phyloP scores from a whole-genome alignment of 2,329 filamentous ascomycete species.

The Colletotrichum costaricense region DNA sequence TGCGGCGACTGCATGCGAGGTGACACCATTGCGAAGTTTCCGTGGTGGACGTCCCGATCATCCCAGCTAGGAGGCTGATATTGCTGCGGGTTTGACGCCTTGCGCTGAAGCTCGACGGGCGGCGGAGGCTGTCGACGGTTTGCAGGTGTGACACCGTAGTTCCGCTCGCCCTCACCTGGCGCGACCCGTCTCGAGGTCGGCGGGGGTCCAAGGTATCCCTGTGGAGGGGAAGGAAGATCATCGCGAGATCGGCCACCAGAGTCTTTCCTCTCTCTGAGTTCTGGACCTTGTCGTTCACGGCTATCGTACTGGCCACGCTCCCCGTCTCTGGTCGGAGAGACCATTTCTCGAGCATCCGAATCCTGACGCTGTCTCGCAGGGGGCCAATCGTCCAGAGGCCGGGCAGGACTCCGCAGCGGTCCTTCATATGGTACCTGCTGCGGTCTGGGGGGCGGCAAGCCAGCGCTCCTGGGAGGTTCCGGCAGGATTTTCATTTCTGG shows the following conservation, averaged over 20 bases:
- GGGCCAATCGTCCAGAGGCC: background rate
- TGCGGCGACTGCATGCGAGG: conserved; percentile 23
- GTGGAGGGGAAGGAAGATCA: background rate
- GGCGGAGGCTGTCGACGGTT: conserved; percentile 34
- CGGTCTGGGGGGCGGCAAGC: conserved; percentile 13
- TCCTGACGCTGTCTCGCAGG: conserved; percentile 7
- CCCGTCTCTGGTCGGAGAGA: background rate
- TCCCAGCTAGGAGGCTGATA: conserved; percentile 6
- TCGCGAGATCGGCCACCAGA: background rate
- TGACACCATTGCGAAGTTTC: conserved; percentile 24
- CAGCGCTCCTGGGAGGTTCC: background rate
- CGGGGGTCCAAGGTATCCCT: conserved; percentile 29
- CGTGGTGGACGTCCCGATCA: conserved; percentile 24
- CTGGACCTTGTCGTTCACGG: background rate
- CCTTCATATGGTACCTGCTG: conserved; percentile 25
- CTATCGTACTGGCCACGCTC: background rate
- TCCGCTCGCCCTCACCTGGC: conserved; percentile 32
- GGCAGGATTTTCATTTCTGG: conserved; percentile 19
- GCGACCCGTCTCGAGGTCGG: conserved; percentile 8
- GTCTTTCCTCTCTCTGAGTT: background rate
- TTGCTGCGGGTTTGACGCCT: conserved; percentile 26
- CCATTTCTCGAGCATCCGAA: conserved; percentile 5
- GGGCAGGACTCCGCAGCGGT: conserved; percentile 12
- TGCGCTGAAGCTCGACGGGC: conserved; percentile 24
- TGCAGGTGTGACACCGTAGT: conserved; percentile 32